These are phyloP conservation scores for Cotoneaster glaucophyllus DNA, from an alignment of 306 rosid species.

Conservation along the genomic window DNA sequence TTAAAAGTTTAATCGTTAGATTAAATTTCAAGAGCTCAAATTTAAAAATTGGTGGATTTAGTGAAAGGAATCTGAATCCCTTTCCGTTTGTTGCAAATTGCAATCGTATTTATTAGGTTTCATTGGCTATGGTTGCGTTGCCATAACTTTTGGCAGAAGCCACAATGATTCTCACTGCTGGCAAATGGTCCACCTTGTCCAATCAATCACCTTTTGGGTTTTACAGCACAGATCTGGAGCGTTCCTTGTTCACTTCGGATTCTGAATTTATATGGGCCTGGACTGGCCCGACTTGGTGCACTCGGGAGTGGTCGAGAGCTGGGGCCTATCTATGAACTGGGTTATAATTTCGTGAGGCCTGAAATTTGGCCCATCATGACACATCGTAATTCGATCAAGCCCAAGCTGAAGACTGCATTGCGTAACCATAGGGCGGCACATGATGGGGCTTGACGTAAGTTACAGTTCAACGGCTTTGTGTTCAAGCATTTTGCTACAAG, in stretches of 20 bases:
- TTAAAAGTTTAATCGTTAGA: too few species aligned
- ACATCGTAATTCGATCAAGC: background rate
- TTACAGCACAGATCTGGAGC: background rate
- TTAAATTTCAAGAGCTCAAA: too few species aligned
- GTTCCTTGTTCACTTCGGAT: background rate
- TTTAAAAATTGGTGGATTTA: too few species aligned
- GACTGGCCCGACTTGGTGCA: background rate
- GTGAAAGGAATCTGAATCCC: too few species aligned
- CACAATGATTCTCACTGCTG: background rate
- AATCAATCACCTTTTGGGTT: background rate
- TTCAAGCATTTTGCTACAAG: too few species aligned
- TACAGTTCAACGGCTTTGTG: background rate
- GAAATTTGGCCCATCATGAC: background rate
- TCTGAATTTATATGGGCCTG: background rate
- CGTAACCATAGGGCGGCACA: background rate
- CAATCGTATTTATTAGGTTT: background rate
- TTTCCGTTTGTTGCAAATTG: too few species aligned
- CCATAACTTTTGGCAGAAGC: background rate
- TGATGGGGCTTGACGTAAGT: background rate
- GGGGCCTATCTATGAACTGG: background rate
- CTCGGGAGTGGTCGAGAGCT: background rate
- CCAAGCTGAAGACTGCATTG: background rate
- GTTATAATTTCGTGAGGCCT: background rate
- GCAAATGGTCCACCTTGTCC: background rate
- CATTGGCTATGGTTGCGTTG: background rate